These are phyloP conservation scores for Globisporangium okanoganense DNA, from an alignment of 352 stramenopile genomes.

Conservation along the genomic window DNA sequence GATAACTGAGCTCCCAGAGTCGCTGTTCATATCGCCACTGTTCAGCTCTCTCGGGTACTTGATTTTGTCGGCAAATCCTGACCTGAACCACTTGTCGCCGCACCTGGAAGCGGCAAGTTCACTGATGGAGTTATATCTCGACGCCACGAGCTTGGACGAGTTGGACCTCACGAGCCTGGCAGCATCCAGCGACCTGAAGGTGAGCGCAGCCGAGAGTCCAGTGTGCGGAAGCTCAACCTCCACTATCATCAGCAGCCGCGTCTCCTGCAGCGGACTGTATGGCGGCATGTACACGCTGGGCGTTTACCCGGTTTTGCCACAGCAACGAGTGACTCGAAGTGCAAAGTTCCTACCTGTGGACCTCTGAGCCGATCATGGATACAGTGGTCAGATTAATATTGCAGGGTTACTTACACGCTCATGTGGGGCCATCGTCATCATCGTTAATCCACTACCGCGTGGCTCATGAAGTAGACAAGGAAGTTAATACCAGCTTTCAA, in stretches of 20 bases:
- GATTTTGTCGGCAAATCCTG: slow-evolving; percentile 1
- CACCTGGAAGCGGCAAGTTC: background rate
- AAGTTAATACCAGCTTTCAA: background rate
- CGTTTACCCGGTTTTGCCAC: background rate
- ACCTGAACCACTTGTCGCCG: background rate
- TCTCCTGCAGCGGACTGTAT: slow-evolving; percentile 4
- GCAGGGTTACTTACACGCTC: background rate
- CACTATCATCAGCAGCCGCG: background rate
- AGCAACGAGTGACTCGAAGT: background rate
- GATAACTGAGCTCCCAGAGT: background rate
- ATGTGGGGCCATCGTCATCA: background rate
- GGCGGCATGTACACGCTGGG: slow-evolving; percentile 11
- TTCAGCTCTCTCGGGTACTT: slow-evolving; percentile 1
- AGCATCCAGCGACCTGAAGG: background rate
- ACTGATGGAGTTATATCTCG: slow-evolving; percentile 7
- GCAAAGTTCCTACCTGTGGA: background rate
- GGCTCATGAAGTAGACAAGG: background rate
- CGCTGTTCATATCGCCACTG: slow-evolving; percentile 1
- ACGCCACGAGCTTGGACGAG: background rate
- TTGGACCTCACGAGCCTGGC: background rate
- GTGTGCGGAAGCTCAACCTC: background rate
- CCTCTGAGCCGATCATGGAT: background rate
- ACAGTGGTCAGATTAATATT: background rate
- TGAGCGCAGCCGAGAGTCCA: slow-evolving; percentile 11
- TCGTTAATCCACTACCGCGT: background rate